phyloP scores from a whole-genome alignment of 2,329 filamentous ascomycete species.

The Trichoderma atrobrunneum region DNA sequence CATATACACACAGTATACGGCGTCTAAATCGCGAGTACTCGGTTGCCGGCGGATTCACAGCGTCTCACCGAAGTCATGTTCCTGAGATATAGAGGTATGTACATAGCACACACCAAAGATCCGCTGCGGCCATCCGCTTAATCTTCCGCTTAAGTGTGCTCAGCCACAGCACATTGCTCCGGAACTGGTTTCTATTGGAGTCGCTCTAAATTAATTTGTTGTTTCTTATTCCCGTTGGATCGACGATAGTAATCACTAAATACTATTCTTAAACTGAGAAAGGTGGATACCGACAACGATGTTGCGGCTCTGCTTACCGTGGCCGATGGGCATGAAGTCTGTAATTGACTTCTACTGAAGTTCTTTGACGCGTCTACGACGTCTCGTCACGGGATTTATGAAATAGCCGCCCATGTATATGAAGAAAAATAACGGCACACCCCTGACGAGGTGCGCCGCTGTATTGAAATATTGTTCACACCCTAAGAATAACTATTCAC shows the following conservation, averaged over 20 bases:
- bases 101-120: neutral
- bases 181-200: neutral
- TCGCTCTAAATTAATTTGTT: neutral
- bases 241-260: neutral
- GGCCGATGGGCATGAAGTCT: neutral
- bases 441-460: neutral
- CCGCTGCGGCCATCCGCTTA: neutral
- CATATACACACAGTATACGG: neutral
- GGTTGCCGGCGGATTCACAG: neutral
- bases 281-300: neutral
- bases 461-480: slow-evolving; percentile 15
- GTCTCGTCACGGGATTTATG: neutral
- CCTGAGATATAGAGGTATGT: neutral
- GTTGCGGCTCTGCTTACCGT: neutral
- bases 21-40: neutral
- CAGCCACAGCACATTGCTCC: slow-evolving; percentile 5
- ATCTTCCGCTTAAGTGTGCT: neutral
- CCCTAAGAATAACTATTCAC: slow-evolving; percentile 16
- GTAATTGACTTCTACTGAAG: neutral
- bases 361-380: neutral
- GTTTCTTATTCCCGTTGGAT: neutral
- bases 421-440: neutral
- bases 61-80: neutral
- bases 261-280: neutral
- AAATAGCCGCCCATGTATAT: neutral